These are phyloP conservation scores for Escallonia herrerae DNA, from an alignment of 129 eudicot genomes.

Conservation along the genomic window DNA sequence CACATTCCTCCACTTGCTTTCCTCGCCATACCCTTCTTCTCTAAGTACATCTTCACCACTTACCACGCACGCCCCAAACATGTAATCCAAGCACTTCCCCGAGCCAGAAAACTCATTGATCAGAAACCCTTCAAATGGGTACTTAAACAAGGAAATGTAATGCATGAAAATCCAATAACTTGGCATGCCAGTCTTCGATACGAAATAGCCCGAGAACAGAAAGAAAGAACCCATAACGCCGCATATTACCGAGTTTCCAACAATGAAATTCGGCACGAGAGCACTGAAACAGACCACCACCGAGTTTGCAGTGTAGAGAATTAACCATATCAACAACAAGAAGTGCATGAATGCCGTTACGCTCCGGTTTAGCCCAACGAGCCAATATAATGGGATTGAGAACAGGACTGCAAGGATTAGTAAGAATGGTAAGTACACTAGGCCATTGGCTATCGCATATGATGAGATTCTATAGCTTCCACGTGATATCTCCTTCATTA, in stretches of 20 bases:
- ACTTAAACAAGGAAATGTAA: slow-evolving; percentile 83
- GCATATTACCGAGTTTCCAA: slow-evolving; percentile 80
- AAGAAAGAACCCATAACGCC: slow-evolving; percentile 93
- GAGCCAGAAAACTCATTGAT: slow-evolving; percentile 78
- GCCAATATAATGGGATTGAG: slow-evolving; percentile 74
- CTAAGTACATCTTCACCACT: slow-evolving; percentile 69
- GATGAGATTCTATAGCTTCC: slow-evolving; percentile 95
- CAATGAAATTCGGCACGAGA: slow-evolving; percentile 83
- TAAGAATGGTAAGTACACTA: slow-evolving; percentile 87
- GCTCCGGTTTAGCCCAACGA: slow-evolving; percentile 63
- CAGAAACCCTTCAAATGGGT: slow-evolving; percentile 93
- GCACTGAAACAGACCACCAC: slow-evolving; percentile 95
- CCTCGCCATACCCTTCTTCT: slow-evolving; percentile 67
- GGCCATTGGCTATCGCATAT: slow-evolving; percentile 74
- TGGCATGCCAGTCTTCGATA: slow-evolving; percentile 74
- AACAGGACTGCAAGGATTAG: slow-evolving; percentile 60
- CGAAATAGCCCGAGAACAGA: slow-evolving; percentile 93
- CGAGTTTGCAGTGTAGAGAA: slow-evolving; percentile 93
- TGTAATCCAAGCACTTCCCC: slow-evolving; percentile 49
- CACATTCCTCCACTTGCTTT: slow-evolving; percentile 78
- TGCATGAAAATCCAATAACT: slow-evolving; percentile 89
- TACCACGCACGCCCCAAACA: slow-evolving; percentile 75
- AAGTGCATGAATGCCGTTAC: slow-evolving; percentile 57
- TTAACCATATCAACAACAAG: slow-evolving; percentile 69
- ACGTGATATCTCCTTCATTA: slow-evolving; percentile 82